Percentiles rank a stretch among this genome's conserved stretches.
phyloP scores from a whole-genome alignment of 495 filamentous ascomycete genomes.

The Penicillium crystallinum region DNA sequence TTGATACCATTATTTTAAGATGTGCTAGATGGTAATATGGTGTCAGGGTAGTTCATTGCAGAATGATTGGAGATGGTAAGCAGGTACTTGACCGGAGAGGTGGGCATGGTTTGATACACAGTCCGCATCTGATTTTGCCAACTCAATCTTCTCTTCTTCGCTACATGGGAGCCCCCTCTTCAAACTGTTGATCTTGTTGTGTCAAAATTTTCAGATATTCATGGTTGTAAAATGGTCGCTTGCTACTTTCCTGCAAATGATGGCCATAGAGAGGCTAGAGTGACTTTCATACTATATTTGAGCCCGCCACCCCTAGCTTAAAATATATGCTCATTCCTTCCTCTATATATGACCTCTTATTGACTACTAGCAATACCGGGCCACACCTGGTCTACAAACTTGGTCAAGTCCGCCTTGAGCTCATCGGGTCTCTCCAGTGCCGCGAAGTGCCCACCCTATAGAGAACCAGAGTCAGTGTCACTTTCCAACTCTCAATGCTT shows the following conservation, averaged over 20 bases:
- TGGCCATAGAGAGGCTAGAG: no score
- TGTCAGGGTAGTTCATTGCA: neutral
- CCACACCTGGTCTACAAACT: conserved; percentile 49
- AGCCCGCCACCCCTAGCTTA: no score
- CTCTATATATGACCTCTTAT: no score
- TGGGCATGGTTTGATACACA: neutral
- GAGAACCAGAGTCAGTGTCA: conserved; percentile 1
- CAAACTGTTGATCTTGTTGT: no score
- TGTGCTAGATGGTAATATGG: neutral
- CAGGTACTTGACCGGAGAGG: neutral
- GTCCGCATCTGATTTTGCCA: neutral
- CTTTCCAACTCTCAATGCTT: neutral
- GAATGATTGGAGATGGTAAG: neutral
- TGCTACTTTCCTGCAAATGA: no score
- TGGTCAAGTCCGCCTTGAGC: conserved; percentile 52
- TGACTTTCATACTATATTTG: no score
- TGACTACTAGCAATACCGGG: conserved; percentile 4
- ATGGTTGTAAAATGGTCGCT: no score
- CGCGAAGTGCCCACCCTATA: conserved; percentile 60
- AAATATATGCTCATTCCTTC: no score
- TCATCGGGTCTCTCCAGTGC: conserved; percentile 51
- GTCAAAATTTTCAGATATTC: no score
- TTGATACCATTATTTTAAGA: conserved; percentile 1
- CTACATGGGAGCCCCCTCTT: no score
- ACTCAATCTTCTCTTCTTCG: neutral